Evolutionary conservation across 768 basidiomycete genomes (phyloP).

Genomic region (Termitomyces sp.): DNA sequence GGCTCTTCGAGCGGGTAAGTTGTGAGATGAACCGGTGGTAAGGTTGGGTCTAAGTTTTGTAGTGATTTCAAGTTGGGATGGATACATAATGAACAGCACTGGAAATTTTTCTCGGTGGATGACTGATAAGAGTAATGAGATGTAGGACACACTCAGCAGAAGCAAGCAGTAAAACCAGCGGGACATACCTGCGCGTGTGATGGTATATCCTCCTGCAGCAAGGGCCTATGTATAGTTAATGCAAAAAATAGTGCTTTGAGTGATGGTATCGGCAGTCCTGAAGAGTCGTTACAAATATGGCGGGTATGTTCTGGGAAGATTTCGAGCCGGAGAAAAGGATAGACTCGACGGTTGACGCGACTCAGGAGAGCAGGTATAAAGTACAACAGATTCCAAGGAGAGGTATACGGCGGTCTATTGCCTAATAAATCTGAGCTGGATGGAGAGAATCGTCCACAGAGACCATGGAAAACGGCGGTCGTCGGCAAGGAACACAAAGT

Average conservation of each 20-base stretch:
- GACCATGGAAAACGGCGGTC: conserved; percentile 13
- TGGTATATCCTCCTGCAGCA: conserved; percentile 10
- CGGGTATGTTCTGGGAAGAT: conserved; percentile 11
- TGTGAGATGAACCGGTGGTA: conserved; percentile 31
- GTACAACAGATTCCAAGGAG: conserved; percentile 4
- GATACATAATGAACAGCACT: conserved; percentile 35
- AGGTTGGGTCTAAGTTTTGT: conserved; percentile 37
- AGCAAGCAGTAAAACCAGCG: not conserved
- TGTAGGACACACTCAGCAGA: too few species aligned
- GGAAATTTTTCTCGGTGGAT: conserved; percentile 3
- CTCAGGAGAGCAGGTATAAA: conserved; percentile 7
- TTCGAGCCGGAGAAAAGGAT: conserved; percentile 8
- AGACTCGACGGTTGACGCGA: not conserved
- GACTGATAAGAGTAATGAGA: conserved; percentile 3
- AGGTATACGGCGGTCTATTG: not conserved
- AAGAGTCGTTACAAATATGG: conserved; percentile 12
- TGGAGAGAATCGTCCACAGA: conserved; percentile 2
- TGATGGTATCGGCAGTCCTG: conserved; percentile 8
- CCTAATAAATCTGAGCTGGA: conserved; percentile 6
- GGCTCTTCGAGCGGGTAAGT: conserved; percentile 24
- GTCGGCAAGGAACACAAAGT: conserved; percentile 13
- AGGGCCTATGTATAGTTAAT: conserved; percentile 3
- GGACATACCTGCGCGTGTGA: conserved; percentile 9
- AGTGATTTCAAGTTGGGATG: conserved; percentile 48
- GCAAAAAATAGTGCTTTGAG: not conserved